Evolutionary conservation across 176 grass and related monocot species (phyloP).

Genomic region (Themeda triandra): DNA sequence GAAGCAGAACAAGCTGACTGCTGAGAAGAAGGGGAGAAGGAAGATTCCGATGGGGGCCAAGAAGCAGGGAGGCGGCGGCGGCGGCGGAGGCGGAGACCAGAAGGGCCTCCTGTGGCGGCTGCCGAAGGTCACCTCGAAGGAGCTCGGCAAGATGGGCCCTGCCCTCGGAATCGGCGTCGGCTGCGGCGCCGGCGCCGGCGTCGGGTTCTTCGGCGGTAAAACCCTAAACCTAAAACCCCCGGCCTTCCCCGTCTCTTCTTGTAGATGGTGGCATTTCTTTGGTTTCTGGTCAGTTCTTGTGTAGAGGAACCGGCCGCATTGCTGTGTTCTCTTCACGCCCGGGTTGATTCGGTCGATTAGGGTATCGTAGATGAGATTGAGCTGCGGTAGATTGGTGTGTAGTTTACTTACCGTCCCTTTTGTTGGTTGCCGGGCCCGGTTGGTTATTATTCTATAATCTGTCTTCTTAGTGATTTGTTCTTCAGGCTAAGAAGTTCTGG

Average conservation of each 20-base stretch:
- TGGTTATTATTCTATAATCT: not conserved
- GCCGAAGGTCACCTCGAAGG: constrained; percentile 53
- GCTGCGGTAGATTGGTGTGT: not conserved
- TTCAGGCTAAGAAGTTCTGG: not conserved
- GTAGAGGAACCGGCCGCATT: not conserved
- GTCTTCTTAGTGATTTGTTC: not conserved
- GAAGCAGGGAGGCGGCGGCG: not conserved
- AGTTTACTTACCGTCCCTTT: not conserved
- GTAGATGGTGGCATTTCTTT: not conserved
- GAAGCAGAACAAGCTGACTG: not conserved
- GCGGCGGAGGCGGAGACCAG: not conserved
- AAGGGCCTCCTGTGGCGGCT: constrained; percentile 59
- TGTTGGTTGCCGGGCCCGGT: not conserved
- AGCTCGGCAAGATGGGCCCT: constrained; percentile 79
- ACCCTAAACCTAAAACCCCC: not conserved
- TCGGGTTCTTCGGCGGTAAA: constrained; percentile 75
- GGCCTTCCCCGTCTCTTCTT: not conserved
- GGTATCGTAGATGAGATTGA: not conserved
- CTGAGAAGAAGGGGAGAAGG: not conserved
- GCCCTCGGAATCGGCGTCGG: constrained; percentile 66
- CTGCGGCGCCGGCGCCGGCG: constrained; percentile 67
- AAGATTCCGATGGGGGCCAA: constrained; percentile 4
- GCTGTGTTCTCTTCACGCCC: not conserved
- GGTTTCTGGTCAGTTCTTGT: not conserved
- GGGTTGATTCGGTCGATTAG: not conserved